Percentiles rank a stretch among this genome's conserved stretches.
These are phyloP conservation scores for Trichoderma sp. DNA, from an alignment of 2,329 filamentous ascomycete species.

Conservation along the genomic window DNA sequence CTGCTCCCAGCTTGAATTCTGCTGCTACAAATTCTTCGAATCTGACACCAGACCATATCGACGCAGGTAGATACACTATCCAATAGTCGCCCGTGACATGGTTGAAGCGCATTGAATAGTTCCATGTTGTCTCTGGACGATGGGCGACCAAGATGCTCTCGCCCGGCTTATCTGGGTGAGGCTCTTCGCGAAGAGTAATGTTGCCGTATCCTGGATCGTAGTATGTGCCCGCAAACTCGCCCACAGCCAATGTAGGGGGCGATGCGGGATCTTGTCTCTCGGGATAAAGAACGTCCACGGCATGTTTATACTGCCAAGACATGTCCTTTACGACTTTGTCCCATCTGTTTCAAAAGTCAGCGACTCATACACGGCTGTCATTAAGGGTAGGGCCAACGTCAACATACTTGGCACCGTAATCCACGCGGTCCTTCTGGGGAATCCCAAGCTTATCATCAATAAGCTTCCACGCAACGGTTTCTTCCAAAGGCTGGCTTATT, in stretches of 20 bases:
- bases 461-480: slow-evolving; percentile 34
- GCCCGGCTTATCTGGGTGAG: slow-evolving; percentile 23
- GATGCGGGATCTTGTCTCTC: slow-evolving; percentile 39
- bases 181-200: slow-evolving; percentile 29
- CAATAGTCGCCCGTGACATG: slow-evolving; percentile 37
- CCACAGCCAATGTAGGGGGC: slow-evolving; percentile 40
- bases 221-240: slow-evolving; percentile 45
- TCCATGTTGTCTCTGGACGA: slow-evolving; percentile 32
- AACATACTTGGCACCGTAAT: slow-evolving; percentile 30
- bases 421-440: slow-evolving; percentile 28
- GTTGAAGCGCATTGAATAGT: slow-evolving; percentile 29
- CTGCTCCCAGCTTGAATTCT: slow-evolving; percentile 26
- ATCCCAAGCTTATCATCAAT: slow-evolving; percentile 37
- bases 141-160: slow-evolving; percentile 32
- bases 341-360: slow-evolving; percentile 18
- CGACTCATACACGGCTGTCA: background rate
- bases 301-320: slow-evolving; percentile 34
- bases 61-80: slow-evolving; percentile 27
- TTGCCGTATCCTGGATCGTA: slow-evolving; percentile 45
- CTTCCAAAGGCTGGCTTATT: slow-evolving; percentile 38
- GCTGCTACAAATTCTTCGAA: slow-evolving; percentile 21
- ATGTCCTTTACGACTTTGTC: background rate
- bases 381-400: background rate
- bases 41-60: background rate
- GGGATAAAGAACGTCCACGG: slow-evolving; percentile 42